Conservation (phyloP, 1,139 yeast genomes). For the Saccharomyces uvarum region DNA sequence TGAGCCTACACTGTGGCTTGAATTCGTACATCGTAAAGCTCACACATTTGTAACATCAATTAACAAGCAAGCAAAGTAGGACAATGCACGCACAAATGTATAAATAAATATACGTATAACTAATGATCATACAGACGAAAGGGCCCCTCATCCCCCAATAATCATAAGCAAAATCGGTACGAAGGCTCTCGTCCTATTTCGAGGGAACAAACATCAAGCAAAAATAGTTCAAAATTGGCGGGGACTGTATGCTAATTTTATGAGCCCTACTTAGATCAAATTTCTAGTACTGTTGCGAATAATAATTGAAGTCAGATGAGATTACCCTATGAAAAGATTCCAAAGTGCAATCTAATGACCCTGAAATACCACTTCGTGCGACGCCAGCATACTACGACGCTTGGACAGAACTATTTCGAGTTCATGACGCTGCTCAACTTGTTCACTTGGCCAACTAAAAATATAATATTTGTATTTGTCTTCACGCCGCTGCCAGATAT, state of each 20-base stretch:
- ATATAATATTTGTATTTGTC: neutral
- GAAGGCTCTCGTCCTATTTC: too few relatives aligned
- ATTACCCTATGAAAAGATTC: too few relatives aligned
- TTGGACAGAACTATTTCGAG: too few relatives aligned
- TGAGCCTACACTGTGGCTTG: neutral
- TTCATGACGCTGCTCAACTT: neutral
- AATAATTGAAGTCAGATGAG: too few relatives aligned
- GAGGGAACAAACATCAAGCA: too few relatives aligned
- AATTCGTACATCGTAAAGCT: neutral
- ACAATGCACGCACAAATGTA: neutral
- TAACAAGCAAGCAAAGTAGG: neutral
- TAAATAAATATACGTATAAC: neutral
- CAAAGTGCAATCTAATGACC: too few relatives aligned
- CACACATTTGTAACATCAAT: neutral
- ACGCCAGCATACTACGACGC: too few relatives aligned
- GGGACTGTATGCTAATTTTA: too few relatives aligned
- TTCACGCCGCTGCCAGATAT: neutral
- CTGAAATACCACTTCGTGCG: too few relatives aligned
- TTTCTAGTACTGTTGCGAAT: too few relatives aligned
- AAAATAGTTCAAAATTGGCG: too few relatives aligned
- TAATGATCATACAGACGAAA: neutral
- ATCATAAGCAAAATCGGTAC: neutral
- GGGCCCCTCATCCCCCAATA: neutral
- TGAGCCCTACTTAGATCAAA: too few relatives aligned
- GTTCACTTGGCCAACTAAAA: neutral